Evolutionary conservation across 345 rosid genomes (phyloP), one percentile per base, ranked within the genome.

Genomic region (Citrus mangshanensis): DNA sequence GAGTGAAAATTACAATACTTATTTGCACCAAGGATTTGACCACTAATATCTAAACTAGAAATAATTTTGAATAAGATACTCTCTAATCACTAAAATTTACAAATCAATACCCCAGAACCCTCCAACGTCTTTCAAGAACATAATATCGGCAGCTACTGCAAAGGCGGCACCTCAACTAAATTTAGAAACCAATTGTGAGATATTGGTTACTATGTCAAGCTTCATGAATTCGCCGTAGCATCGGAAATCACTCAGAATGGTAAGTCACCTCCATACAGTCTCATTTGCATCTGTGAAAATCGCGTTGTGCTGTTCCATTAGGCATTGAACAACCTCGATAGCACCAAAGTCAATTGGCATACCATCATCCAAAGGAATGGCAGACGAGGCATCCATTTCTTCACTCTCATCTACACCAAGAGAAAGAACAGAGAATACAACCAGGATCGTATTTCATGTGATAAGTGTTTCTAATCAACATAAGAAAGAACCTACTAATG

Each of bases 261-360:
- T 22, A 16, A 34, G 59, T 88, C 82, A 92, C 78, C 91, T 89
- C 94, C 97, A 90, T 34, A 88, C 82, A 0, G 93, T 92, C 81
- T 90, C 96, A 40, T 92, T 87, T 68, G 97, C 96, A 81, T 95
- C 99, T 0, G 92, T 92, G 87, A 95, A 95, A 75, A 92, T 89
- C 4, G 91, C 86, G 56, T 93, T 93, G 87, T 95, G 98, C 54
- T 92, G 97, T 80, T 93, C 97, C 71, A 95, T 85, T n/a, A 93
- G 87, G 84, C 95, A 90, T 78, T 91, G 93, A 49, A 93, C 87
- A 84, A 91, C 93, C 82, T 93, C 98, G 0, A 95, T 93, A 46
- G 96, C 96, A 34, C 93, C 89, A 62, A 90, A 91, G 84, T 95
- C 99, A 55, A 88, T 81, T 6, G 87, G 91, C 13, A 72, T 79